phyloP scores from a whole-genome alignment of 345 rosid genomes.

The Gossypium herbaceum region DNA sequence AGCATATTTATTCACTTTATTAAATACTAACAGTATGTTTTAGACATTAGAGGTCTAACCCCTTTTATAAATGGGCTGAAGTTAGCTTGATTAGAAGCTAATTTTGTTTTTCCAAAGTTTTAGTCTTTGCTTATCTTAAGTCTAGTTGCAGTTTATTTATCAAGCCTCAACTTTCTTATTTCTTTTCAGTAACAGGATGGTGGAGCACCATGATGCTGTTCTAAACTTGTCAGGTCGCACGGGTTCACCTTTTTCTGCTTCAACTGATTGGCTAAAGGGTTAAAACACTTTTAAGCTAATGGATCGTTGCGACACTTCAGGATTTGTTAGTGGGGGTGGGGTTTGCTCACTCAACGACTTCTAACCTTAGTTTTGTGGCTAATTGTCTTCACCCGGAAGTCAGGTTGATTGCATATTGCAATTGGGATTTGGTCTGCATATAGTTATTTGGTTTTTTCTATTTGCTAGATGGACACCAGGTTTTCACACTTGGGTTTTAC shows the following conservation, averaged over 20 bases:
- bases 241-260: slow-evolving; percentile 15
- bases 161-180: slow-evolving; percentile 1
- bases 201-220: slow-evolving; percentile 23
- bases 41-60: not conserved
- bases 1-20: not conserved
- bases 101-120: not conserved
- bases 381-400: slow-evolving; percentile 43
- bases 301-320: slow-evolving; percentile 90
- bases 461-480: slow-evolving; percentile 54
- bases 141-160: slow-evolving; percentile 3
- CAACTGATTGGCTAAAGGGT: slow-evolving; percentile 7
- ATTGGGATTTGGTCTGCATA: slow-evolving; percentile 43
- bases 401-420: slow-evolving; percentile 40
- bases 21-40: not conserved
- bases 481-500: slow-evolving; percentile 43
- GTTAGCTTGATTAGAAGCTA: slow-evolving; percentile 2
- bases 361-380: slow-evolving; percentile 27
- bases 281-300: slow-evolving; percentile 34
- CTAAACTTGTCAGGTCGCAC: slow-evolving; percentile 24
- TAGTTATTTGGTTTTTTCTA: slow-evolving; percentile 25
- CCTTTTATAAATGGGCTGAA: not conserved
- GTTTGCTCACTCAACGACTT: slow-evolving; percentile 34
- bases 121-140: not conserved
- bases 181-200: slow-evolving; percentile 50
- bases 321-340: slow-evolving; percentile 95